Conservation (phyloP, 257 asterid genomes). For the Fraxinus pennsylvanica region DNA sequence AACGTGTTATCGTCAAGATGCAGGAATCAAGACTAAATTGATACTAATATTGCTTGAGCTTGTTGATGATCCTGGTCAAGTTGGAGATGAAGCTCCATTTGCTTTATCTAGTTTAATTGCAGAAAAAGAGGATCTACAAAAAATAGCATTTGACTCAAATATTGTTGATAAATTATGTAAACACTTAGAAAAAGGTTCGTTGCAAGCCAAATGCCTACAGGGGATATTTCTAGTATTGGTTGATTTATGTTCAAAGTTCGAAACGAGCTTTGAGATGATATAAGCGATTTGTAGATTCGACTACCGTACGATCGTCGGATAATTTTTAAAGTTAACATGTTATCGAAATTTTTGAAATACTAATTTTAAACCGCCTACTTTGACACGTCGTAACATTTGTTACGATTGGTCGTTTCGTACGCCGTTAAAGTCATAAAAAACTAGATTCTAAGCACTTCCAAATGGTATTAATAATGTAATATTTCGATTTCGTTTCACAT, state of each 20-base stretch:
- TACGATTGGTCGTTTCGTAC: too few species aligned
- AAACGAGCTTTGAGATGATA: too few species aligned
- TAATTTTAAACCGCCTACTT: too few species aligned
- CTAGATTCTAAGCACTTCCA: too few species aligned
- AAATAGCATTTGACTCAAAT: slow-evolving; percentile 66
- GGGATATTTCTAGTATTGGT: slow-evolving; percentile 77
- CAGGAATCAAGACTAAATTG: slow-evolving; percentile 57
- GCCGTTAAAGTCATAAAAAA: too few species aligned
- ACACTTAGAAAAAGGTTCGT: slow-evolving; percentile 53
- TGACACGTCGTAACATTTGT: too few species aligned
- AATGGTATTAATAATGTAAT: too few species aligned
- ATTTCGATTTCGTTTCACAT: too few species aligned
- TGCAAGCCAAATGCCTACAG: slow-evolving; percentile 60
- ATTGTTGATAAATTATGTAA: slow-evolving; percentile 61
- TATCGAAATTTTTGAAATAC: too few species aligned
- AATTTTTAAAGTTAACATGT: too few species aligned
- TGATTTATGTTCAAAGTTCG: slow-evolving; percentile 62
- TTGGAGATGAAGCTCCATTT: slow-evolving; percentile 93
- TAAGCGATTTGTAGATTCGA: too few species aligned
- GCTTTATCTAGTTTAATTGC: slow-evolving; percentile 68
- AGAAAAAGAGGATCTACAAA: slow-evolving; percentile 84
- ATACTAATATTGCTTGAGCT: slow-evolving; percentile 70
- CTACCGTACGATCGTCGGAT: too few species aligned
- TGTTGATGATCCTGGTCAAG: slow-evolving; percentile 88
- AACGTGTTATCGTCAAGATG: slow-evolving; percentile 61